Evolutionary conservation across 306 rosid genomes (phyloP).

Genomic region (Psophocarpus tetragonolobus): DNA sequence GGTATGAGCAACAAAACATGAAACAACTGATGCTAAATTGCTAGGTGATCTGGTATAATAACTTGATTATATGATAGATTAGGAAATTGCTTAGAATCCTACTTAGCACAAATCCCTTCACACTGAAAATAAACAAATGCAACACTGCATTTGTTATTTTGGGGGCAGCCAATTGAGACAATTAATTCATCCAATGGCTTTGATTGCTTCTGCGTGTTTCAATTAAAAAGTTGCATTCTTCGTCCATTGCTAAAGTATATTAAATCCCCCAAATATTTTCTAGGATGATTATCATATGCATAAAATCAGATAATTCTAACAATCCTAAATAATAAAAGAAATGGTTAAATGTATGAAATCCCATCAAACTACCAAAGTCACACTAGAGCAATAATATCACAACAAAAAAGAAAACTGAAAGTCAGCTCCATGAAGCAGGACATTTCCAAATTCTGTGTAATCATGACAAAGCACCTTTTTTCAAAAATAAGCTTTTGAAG

Average conservation of each 20-base stretch:
- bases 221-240: slow-evolving; percentile 16
- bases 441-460: slow-evolving; percentile 13
- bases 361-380: neutral
- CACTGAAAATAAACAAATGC: neutral
- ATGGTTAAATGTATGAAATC: slow-evolving; percentile 2
- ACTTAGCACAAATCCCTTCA: slow-evolving; percentile 23
- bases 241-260: neutral
- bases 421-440: neutral
- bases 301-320: slow-evolving; percentile 19
- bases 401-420: neutral
- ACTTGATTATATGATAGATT: neutral
- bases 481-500: neutral
- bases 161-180: slow-evolving; percentile 22
- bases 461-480: neutral
- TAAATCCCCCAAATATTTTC: slow-evolving; percentile 16
- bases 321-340: neutral
- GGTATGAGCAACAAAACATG: neutral
- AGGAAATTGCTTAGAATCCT: neutral
- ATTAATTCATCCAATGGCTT: neutral
- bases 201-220: slow-evolving; percentile 24
- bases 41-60: neutral
- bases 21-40: neutral
- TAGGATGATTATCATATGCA: slow-evolving; percentile 14
- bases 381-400: neutral
- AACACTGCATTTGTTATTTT: slow-evolving; percentile 5